Evolutionary conservation across 2,329 filamentous ascomycete genomes (phyloP).

Genomic region (Torrubiella hemipterigena): DNA sequence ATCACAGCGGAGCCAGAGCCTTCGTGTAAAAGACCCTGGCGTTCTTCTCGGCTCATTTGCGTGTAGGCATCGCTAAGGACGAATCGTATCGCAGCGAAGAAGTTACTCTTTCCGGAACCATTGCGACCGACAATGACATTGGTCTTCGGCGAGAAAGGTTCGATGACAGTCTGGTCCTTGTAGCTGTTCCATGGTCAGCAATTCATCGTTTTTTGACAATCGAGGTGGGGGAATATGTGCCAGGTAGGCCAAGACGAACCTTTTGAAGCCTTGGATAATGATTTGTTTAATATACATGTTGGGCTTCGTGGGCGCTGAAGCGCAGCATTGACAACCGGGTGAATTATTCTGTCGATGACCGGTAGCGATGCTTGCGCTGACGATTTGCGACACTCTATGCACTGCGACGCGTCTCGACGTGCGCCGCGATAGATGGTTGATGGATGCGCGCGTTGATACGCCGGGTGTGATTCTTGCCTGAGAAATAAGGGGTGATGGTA

Average conservation of each 20-base stretch:
- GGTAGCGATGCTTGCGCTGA: constrained; percentile 11
- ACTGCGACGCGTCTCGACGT: neutral
- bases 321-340: constrained; percentile 20
- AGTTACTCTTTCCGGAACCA: constrained; percentile 98
- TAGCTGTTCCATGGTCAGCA: constrained; percentile 54
- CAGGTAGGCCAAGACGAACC: constrained; percentile 39
- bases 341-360: too few species aligned
- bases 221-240: neutral
- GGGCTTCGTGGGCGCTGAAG: constrained; percentile 24
- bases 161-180: constrained; percentile 98
- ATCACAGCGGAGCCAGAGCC: constrained; percentile 95
- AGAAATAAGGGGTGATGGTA: neutral
- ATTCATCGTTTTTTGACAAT: too few species aligned
- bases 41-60: constrained; percentile 89
- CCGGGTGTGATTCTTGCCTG: neutral
- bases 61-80: constrained; percentile 97
- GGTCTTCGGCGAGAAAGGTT: constrained; percentile 92
- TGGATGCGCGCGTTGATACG: neutral
- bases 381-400: neutral
- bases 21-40: constrained; percentile 92
- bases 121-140: constrained; percentile 99
- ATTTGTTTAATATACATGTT: constrained; percentile 99
- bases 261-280: constrained; percentile 99
- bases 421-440: neutral
- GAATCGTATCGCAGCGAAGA: constrained; percentile 97